These are phyloP conservation scores for Neonectria faginata DNA, from an alignment of 2,329 filamentous ascomycete genomes.

Conservation along the genomic window DNA sequence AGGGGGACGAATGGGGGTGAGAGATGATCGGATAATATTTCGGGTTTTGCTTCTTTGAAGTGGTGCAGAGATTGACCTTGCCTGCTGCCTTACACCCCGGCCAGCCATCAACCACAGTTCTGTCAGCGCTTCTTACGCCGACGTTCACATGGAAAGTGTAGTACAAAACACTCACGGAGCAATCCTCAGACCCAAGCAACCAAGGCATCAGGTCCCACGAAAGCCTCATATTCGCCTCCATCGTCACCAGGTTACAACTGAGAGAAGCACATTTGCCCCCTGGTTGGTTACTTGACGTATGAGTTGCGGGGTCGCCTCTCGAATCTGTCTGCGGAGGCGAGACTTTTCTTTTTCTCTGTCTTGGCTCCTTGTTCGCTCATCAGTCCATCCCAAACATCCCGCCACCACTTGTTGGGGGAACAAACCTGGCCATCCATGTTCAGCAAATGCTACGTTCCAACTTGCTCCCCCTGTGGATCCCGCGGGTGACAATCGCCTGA, in stretches of 20 bases:
- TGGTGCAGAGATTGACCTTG: neutral
- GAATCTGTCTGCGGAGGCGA: neutral
- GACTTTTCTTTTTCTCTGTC: neutral
- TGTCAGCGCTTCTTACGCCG: neutral
- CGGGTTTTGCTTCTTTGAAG: too few relatives aligned
- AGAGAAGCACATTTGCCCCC: neutral
- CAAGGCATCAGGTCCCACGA: neutral
- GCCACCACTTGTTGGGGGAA: neutral
- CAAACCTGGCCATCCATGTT: neutral
- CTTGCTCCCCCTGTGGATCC: conserved; percentile 4
- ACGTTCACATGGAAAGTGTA: too few relatives aligned
- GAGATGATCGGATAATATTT: neutral
- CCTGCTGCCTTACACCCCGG: neutral
- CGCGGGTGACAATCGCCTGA: conserved; percentile 22
- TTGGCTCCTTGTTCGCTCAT: neutral
- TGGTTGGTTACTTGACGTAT: neutral
- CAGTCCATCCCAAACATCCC: neutral
- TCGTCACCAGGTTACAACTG: neutral
- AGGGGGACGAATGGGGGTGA: neutral
- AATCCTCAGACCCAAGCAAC: neutral
- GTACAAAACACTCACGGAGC: neutral
- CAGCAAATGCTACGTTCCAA: conserved; percentile 3
- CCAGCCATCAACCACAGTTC: too few relatives aligned
- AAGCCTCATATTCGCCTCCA: neutral
- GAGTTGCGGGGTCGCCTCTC: neutral